A percentile compares a stretch with the other conserved stretches of the same genome.
Evolutionary conservation across 2,329 filamentous ascomycete genomes (phyloP).

Genomic region (Parastagonospora avenae): DNA sequence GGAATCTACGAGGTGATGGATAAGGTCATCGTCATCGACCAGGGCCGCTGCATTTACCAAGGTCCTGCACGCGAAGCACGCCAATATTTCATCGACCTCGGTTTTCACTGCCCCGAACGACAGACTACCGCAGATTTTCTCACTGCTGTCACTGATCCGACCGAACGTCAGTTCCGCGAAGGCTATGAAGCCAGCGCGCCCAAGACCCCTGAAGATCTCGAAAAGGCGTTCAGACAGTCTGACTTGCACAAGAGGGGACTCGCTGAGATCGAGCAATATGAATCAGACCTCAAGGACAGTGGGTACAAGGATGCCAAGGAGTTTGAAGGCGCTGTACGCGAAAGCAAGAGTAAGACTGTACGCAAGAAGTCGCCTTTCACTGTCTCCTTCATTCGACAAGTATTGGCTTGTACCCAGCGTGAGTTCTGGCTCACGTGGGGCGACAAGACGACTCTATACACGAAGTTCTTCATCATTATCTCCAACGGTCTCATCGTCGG

Average conservation of each 20-base stretch:
- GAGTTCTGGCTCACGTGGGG: constrained; percentile 81
- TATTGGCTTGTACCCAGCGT: constrained; percentile 69
- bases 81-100: constrained; percentile 69
- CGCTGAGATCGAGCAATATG: constrained; percentile 66
- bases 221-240: constrained; percentile 69
- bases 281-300: constrained; percentile 61
- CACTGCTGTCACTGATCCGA: constrained; percentile 75
- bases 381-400: constrained; percentile 73
- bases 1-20: constrained; percentile 76
- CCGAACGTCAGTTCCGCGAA: constrained; percentile 69
- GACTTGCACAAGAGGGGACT: constrained; percentile 65
- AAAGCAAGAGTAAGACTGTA: constrained; percentile 69
- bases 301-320: constrained; percentile 65
- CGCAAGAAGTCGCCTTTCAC: constrained; percentile 76
- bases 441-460: constrained; percentile 72
- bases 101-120: constrained; percentile 63
- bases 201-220: constrained; percentile 71
- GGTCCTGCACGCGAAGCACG: constrained; percentile 66
- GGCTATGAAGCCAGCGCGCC: constrained; percentile 66
- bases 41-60: constrained; percentile 71
- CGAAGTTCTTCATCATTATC: constrained; percentile 79
- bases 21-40: constrained; percentile 78
- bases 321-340: constrained; percentile 69
- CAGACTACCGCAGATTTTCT: constrained; percentile 80
- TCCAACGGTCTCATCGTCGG: constrained; percentile 76